Conservation (phyloP, 148 eudicot species). For the Fagopyrum tataricum region DNA sequence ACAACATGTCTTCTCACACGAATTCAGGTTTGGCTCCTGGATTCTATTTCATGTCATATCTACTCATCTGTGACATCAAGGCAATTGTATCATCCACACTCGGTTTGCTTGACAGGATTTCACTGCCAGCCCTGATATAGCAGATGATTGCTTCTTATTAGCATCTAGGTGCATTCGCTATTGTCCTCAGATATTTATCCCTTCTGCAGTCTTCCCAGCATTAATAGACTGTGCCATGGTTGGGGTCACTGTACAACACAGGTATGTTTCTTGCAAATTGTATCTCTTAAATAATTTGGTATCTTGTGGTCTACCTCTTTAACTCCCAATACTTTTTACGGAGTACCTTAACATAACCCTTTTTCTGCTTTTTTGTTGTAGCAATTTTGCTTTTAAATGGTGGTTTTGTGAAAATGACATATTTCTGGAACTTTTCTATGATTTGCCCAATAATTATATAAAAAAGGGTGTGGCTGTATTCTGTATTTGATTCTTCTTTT, state of each 20-base stretch:
- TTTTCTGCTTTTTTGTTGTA: neutral
- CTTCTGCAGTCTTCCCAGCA: slow-evolving; percentile 66
- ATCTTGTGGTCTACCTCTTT: neutral
- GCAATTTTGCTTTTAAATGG: neutral
- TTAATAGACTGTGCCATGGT: slow-evolving; percentile 79
- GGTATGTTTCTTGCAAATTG: slow-evolving; percentile 30
- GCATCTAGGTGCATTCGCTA: slow-evolving; percentile 97
- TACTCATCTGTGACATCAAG: neutral
- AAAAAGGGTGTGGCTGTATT: neutral
- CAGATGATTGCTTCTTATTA: slow-evolving; percentile 95
- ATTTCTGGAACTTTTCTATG: neutral
- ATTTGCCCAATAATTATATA: neutral
- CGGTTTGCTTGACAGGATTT: slow-evolving; percentile 53
- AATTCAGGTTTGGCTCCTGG: slow-evolving; percentile 43
- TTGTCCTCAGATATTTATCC: slow-evolving; percentile 86
- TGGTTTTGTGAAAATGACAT: neutral
- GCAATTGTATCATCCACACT: neutral
- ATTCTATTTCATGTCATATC: neutral
- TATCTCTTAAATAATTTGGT: neutral
- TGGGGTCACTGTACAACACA: slow-evolving; percentile 96
- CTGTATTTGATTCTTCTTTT: neutral
- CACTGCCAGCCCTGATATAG: slow-evolving; percentile 85
- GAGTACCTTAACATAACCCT: neutral
- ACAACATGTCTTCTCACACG: slow-evolving; percentile 72
- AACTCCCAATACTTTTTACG: neutral